phyloP scores from a whole-genome alignment of 768 basidiomycete species.

The Neoboletus magnificus region DNA sequence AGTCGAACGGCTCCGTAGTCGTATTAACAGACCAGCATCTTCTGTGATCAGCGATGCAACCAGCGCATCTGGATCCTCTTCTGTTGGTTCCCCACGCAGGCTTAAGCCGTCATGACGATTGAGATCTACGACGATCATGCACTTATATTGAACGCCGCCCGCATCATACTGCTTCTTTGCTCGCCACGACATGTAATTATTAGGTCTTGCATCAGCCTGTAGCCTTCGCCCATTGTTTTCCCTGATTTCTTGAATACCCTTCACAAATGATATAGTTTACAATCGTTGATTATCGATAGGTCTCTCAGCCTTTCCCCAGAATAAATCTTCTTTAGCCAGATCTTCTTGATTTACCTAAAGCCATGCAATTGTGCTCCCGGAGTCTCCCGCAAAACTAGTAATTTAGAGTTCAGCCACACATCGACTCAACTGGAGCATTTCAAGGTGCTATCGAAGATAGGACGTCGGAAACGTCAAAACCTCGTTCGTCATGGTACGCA shows the following conservation, averaged over 20 bases:
- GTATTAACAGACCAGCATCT: conserved; percentile 57
- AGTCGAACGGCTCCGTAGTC: conserved; percentile 64
- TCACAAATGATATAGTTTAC: neutral
- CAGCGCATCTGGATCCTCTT: conserved; percentile 20
- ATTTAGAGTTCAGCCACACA: conserved; percentile 34
- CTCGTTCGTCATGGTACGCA: conserved; percentile 28
- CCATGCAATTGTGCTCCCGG: conserved; percentile 9
- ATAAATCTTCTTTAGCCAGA: too few species aligned
- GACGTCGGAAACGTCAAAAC: conserved; percentile 6
- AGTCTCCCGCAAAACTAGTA: conserved; percentile 26
- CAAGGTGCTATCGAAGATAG: neutral
- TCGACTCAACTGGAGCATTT: neutral
- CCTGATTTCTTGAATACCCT: neutral
- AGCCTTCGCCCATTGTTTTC: conserved; percentile 8
- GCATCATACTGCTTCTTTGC: neutral
- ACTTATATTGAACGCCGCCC: neutral
- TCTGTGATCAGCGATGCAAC: conserved; percentile 27
- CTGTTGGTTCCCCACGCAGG: conserved; percentile 30
- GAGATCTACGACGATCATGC: neutral
- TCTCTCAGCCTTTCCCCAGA: neutral
- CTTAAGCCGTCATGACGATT: conserved; percentile 19
- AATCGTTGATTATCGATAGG: too few species aligned
- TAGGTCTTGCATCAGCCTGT: conserved; percentile 21
- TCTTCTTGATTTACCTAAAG: too few species aligned
- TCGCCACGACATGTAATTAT: conserved; percentile 12